Evolutionary conservation across 352 stramenopile species (phyloP).

Genomic region (Globisporangium radiosum): DNA sequence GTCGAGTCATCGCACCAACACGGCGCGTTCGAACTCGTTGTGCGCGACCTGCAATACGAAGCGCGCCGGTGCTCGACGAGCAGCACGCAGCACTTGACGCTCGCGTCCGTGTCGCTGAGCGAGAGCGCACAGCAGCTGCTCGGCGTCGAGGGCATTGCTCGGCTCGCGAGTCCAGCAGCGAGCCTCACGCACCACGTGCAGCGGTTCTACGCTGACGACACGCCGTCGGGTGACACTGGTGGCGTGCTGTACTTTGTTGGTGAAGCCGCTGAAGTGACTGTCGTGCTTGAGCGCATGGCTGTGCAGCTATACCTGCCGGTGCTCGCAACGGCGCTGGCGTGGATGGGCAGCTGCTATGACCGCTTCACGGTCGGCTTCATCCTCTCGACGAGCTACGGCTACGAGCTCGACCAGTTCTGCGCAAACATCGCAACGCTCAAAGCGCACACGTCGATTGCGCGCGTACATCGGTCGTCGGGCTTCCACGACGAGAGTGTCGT

Average conservation of each 20-base stretch:
- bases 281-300: slow-evolving; percentile 19
- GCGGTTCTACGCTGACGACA: slow-evolving; percentile 25
- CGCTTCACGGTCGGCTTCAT: slow-evolving; percentile 57
- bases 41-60: slow-evolving; percentile 28
- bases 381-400: slow-evolving; percentile 56
- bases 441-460: slow-evolving; percentile 21
- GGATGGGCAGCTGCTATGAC: slow-evolving; percentile 31
- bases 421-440: slow-evolving; percentile 48
- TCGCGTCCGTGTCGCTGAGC: slow-evolving; percentile 17
- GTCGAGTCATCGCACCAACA: slow-evolving; percentile 1
- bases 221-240: not conserved
- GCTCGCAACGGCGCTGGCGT: slow-evolving; percentile 30
- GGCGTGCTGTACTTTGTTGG: slow-evolving; percentile 12
- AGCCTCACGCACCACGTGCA: slow-evolving; percentile 34
- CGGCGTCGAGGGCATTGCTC: slow-evolving; percentile 26
- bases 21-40: slow-evolving; percentile 18
- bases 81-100: slow-evolving; percentile 18
- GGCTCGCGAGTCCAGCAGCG: slow-evolving; percentile 34
- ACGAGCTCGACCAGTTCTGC: slow-evolving; percentile 44
- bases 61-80: slow-evolving; percentile 30
- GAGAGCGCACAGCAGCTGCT: slow-evolving; percentile 32
- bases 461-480: slow-evolving; percentile 18
- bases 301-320: slow-evolving; percentile 39
- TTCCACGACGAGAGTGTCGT: slow-evolving; percentile 9
- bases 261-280: slow-evolving; percentile 17